Evolutionary conservation across 1,284 basidiomycete genomes (phyloP).

Genomic region (Phellopilus nigrolimitatus): DNA sequence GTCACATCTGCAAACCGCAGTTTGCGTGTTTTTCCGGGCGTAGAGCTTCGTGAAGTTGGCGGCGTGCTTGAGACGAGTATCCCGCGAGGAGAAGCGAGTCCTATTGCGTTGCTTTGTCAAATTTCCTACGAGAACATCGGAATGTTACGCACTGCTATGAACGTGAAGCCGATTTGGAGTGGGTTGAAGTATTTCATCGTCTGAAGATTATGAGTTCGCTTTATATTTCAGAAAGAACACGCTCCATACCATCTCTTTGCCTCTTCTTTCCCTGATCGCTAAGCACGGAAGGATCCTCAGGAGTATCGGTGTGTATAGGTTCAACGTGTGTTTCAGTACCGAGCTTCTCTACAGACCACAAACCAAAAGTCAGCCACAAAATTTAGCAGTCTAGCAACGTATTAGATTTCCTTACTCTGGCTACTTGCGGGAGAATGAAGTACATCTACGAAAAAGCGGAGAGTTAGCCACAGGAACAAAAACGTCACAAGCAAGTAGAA

Average conservation of each 20-base stretch:
- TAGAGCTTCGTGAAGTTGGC: constrained; percentile 34
- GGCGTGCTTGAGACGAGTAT: constrained; percentile 32
- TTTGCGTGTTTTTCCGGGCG: constrained; percentile 28
- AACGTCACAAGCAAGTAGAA: neutral
- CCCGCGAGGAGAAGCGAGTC: constrained; percentile 35
- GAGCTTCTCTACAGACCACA: too few relatives aligned
- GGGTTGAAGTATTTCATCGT: constrained; percentile 7
- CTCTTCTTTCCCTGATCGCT: neutral
- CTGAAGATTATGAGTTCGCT: neutral
- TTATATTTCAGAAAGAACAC: neutral
- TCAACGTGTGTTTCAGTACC: too few relatives aligned
- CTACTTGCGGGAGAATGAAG: neutral
- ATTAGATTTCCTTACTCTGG: too few relatives aligned
- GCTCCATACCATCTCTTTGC: neutral
- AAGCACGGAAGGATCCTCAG: neutral
- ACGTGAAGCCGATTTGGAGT: constrained; percentile 1
- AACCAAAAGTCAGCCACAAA: too few relatives aligned
- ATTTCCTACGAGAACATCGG: too few relatives aligned
- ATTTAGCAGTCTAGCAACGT: too few relatives aligned
- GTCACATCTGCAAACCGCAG: constrained; percentile 55
- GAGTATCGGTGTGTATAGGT: too few relatives aligned
- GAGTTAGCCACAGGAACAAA: neutral
- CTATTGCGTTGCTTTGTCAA: constrained; percentile 40
- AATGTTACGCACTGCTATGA: constrained; percentile 10
- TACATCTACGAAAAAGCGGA: neutral